A percentile compares a stretch with the other conserved stretches of the same genome.
Conservation (phyloP, 2,329 filamentous ascomycete genomes). For the Keithomyces neogunnii region DNA sequence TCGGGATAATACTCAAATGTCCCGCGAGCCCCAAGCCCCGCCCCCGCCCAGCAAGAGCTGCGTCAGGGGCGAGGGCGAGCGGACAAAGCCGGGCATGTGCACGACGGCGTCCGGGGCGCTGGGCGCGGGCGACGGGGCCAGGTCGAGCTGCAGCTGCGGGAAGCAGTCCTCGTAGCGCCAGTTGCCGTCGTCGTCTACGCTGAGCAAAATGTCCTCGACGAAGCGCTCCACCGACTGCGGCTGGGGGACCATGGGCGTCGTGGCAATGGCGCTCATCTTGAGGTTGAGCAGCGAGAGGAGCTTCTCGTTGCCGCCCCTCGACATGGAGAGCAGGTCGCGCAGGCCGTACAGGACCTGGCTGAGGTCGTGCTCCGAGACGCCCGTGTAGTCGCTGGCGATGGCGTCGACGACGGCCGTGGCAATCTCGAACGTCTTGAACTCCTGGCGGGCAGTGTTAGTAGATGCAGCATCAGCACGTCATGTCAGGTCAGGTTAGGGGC, state of each 20-base stretch:
- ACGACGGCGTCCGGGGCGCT: too few species aligned
- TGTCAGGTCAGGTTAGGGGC: background rate
- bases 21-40: too few species aligned
- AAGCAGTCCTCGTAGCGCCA: constrained; percentile 3
- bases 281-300: constrained; percentile 26
- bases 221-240: background rate
- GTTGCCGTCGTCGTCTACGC: background rate
- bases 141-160: background rate
- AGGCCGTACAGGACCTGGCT: constrained; percentile 28
- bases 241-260: background rate
- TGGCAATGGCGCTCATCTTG: constrained; percentile 14
- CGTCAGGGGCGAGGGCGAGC: too few species aligned
- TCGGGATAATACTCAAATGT: too few species aligned
- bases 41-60: too few species aligned
- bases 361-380: constrained; percentile 15
- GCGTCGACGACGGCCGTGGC: constrained; percentile 35
- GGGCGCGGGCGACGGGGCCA: background rate
- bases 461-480: too few species aligned
- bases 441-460: constrained; percentile 9
- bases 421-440: constrained; percentile 39
- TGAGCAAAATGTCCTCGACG: background rate
- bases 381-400: constrained; percentile 19
- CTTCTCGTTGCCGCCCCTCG: constrained; percentile 32
- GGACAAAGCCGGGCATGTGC: too few species aligned
- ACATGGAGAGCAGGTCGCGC: constrained; percentile 30